Conservation (phyloP, 192 early-diverging fungal genomes). For the Gamsiella multidivaricata region DNA sequence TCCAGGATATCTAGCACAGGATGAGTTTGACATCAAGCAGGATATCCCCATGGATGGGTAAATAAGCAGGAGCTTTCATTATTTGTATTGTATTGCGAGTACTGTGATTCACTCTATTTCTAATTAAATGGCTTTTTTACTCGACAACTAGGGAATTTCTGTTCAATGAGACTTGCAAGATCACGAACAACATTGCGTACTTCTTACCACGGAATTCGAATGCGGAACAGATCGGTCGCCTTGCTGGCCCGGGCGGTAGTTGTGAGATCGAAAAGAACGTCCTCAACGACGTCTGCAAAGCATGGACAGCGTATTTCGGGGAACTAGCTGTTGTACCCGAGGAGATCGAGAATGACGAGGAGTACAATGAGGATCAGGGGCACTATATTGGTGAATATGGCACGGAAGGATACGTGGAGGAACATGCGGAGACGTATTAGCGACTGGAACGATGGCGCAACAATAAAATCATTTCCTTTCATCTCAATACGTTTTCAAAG, state of each 20-base stretch:
- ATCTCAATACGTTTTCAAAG: too few species aligned
- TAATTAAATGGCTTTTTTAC: background rate
- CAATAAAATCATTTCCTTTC: too few species aligned
- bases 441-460: too few species aligned
- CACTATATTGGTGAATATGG: background rate
- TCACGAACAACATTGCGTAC: slow-evolving; percentile 83
- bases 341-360: slow-evolving; percentile 6
- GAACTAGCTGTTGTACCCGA: slow-evolving; percentile 60
- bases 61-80: background rate
- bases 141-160: slow-evolving; percentile 66
- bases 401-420: background rate
- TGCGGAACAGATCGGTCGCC: slow-evolving; percentile 67
- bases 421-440: too few species aligned
- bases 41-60: slow-evolving; percentile 85
- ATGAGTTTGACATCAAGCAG: slow-evolving; percentile 72
- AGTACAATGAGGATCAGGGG: background rate
- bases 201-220: slow-evolving; percentile 90
- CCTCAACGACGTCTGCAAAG: slow-evolving; percentile 74
- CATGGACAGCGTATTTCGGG: slow-evolving; percentile 83
- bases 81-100: too few species aligned
- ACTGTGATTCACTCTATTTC: too few species aligned
- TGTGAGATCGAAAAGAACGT: slow-evolving; percentile 90
- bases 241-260: slow-evolving; percentile 62
- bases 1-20: slow-evolving; percentile 73
- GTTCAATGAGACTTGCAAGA: slow-evolving; percentile 67